These are phyloP conservation scores for Penicillium odoratum DNA, from an alignment of 495 filamentous ascomycete genomes.

Conservation along the genomic window DNA sequence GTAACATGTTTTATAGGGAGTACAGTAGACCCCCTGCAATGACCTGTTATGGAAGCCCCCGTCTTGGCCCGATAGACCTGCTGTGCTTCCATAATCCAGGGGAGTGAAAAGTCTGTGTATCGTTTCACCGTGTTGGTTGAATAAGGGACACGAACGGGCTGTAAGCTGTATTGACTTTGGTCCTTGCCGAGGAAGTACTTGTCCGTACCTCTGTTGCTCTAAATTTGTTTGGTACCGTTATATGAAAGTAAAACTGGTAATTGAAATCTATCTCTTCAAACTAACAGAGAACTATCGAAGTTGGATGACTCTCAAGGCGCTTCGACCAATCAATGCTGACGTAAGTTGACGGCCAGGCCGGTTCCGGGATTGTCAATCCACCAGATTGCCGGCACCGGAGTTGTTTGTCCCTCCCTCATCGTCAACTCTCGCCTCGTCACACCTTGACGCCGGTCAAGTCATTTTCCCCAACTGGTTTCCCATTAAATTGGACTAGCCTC, in stretches of 20 bases:
- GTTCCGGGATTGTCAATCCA: not conserved
- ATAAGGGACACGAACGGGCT: not conserved
- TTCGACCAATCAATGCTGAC: not conserved
- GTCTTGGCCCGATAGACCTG: not conserved
- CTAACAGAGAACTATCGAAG: not conserved
- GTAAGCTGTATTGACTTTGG: not conserved
- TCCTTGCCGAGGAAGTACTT: not conserved
- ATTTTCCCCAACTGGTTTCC: not conserved
- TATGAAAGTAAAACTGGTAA: not conserved
- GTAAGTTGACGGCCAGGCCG: not conserved
- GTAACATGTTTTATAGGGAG: not conserved
- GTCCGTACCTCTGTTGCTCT: not conserved
- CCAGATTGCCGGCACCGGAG: not conserved
- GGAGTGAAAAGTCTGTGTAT: slow-evolving; percentile 3
- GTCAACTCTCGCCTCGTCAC: slow-evolving; percentile 15
- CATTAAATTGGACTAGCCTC: not conserved
- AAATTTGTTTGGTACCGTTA: not conserved
- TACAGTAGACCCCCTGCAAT: slow-evolving; percentile 2
- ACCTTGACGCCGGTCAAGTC: not conserved
- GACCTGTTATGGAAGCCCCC: slow-evolving; percentile 1
- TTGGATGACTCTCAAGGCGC: not conserved
- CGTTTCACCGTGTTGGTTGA: not conserved
- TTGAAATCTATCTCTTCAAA: not conserved
- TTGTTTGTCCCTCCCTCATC: not conserved
- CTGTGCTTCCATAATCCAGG: not conserved